A percentile compares a stretch with the other conserved stretches of the same genome.
Conservation (phyloP, 208 protist genomes). For the Angomonas ambiguus region DNA sequence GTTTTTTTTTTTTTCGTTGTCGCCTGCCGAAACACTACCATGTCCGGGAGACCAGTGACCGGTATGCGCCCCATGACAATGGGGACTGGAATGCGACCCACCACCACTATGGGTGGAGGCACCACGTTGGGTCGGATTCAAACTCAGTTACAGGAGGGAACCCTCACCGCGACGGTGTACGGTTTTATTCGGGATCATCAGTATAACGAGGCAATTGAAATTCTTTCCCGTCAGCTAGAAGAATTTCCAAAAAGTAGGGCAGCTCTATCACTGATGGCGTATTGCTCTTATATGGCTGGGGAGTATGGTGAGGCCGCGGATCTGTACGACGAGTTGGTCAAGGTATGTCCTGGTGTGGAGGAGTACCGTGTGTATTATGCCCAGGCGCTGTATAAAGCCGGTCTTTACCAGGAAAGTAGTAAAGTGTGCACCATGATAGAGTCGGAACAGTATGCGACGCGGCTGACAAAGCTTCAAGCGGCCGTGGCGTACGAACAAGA, state of each 20-base stretch:
- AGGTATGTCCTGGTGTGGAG: slow-evolving; percentile 90
- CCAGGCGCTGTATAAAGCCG: slow-evolving; percentile 94
- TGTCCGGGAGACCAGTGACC: slow-evolving; percentile 41
- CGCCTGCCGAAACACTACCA: neutral
- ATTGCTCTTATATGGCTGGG: slow-evolving; percentile 95
- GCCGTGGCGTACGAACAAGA: slow-evolving; percentile 92
- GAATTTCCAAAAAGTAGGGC: slow-evolving; percentile 94
- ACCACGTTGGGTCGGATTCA: slow-evolving; percentile 90
- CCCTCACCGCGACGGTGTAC: slow-evolving; percentile 94
- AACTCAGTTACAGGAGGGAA: slow-evolving; percentile 91
- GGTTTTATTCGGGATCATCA: slow-evolving; percentile 92
- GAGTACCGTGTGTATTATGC: slow-evolving; percentile 96
- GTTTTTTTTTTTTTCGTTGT: neutral
- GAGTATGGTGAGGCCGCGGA: slow-evolving; percentile 86
- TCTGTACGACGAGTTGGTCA: slow-evolving; percentile 89
- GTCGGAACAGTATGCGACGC: slow-evolving; percentile 67
- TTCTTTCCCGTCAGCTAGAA: slow-evolving; percentile 87
- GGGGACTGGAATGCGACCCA: slow-evolving; percentile 56
- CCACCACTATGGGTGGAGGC: slow-evolving; percentile 81
- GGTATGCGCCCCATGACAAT: slow-evolving; percentile 64
- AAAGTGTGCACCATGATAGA: slow-evolving; percentile 83
- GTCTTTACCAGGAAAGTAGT: slow-evolving; percentile 87
- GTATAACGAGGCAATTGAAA: slow-evolving; percentile 90
- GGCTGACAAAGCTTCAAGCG: slow-evolving; percentile 88
- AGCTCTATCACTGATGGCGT: slow-evolving; percentile 95